Evolutionary conservation across 2,329 filamentous ascomycete species (phyloP), one percentile per base, ranked within the genome.

Genomic region (Xylariomycetidae sp.): DNA sequence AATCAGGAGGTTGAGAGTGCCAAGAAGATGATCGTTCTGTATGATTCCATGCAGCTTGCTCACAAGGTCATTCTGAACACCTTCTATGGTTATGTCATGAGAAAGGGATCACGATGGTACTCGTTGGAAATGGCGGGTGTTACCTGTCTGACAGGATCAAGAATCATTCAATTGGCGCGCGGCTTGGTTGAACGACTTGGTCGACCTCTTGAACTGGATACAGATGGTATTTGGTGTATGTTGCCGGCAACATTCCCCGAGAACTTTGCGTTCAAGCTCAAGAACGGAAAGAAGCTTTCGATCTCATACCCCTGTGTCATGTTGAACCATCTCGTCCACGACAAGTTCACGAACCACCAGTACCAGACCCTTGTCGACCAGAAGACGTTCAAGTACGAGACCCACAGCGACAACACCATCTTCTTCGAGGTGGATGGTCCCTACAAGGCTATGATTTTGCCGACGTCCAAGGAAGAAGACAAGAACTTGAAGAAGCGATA

Each of bases 401-500:
- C 90, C 1, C 86, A 95, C 58, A 96, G 90, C 65, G 92, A 98
- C 55, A 98, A 98, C 61, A 92, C 89, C 20, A 98, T 98, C 59
- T 98, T 98, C 67, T 98, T 98, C 64, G 92, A 98, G 61, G 92
- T 98, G 30, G 92, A 98, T 51, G 92, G 92, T 4, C 92, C 92
- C 1, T 98, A 98, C 70, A 89, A 78, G 57, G 92, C 92, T 43
- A 98, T 98, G 92, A 81, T 98, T 40, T 61, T 98, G 43, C 92
- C 92, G 2, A 96, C 92, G 0, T 96, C 90, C 0, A 96, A 98
- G 57, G 92, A 98, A 57, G 92, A 96, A 60, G 90, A 96, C 66
- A 98, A 96, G 69, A 98, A 98, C 61, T 70, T 98, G 74, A 98
- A 98, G 68, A 98, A 98, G 65, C 80, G 92, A 54, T 98, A 98